These are phyloP conservation scores for Oryza rufipogon DNA, from an alignment of 176 grass and related monocot species.

Conservation along the genomic window DNA sequence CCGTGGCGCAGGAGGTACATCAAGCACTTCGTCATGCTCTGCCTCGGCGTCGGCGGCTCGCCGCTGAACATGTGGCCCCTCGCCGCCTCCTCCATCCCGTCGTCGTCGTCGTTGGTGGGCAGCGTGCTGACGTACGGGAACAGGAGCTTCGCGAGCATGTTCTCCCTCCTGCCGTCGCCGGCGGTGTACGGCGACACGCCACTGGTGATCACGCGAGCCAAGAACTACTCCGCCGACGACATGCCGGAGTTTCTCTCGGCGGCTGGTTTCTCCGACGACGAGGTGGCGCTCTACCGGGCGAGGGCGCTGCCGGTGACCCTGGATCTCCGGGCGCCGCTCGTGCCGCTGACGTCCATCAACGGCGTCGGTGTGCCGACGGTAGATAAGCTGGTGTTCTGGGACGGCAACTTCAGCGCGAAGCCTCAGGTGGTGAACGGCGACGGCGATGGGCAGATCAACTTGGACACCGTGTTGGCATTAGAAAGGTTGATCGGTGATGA, in stretches of 20 bases:
- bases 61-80: background rate
- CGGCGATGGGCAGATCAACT: background rate
- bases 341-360: constrained; percentile 8
- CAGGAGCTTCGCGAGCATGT: background rate
- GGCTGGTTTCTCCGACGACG: background rate
- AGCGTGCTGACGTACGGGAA: background rate
- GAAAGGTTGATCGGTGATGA: background rate
- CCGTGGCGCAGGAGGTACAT: constrained; percentile 15
- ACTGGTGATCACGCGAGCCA: background rate
- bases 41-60: background rate
- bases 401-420: background rate
- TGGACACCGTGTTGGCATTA: background rate
- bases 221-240: background rate
- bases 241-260: background rate
- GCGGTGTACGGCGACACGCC: constrained; percentile 9
- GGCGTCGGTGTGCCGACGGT: constrained; percentile 1
- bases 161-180: background rate
- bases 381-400: background rate
- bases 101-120: background rate
- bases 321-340: background rate
- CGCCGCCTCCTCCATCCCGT: background rate
- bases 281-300: background rate
- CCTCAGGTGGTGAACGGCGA: background rate
- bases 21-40: constrained; percentile 23
- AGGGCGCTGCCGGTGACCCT: constrained; percentile 5